Evolutionary conservation across 345 rosid genomes (phyloP), one percentile per base, ranked within the genome.

Genomic region (Acer saccharum): DNA sequence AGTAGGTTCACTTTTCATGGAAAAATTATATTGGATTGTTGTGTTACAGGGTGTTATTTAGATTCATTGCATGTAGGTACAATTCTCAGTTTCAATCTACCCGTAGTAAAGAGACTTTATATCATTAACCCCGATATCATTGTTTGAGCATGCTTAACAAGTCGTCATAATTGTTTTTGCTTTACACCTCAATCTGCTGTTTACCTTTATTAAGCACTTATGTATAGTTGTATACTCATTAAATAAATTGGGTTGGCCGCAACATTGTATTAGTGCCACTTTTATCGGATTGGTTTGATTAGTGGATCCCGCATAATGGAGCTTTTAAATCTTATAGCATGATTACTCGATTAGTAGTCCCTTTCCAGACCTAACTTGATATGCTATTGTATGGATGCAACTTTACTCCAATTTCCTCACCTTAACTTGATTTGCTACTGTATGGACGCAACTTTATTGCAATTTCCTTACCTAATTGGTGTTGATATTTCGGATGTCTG

Each of bases 131-230:
- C 72, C 82, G 79, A 14, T 83, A 82, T 89, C 66, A 84, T 84
- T 85, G 77, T 76, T 76, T 77, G 74, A 83, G 92, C 90, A 85
- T 74, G 92, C 90, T 11, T 76, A 81, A 80, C 86, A 52, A 80
- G 85, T 82, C 77, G 71, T 83, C 83, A 80, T 86, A 18, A 81
- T 85, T 79, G 74, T 77, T 81, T 77, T 84, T 67, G 76, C 87
- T 85, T 87, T 82, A 78, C 78, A 79, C 83, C 67, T 82, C 70
- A 83, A 44, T 48, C 6, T 55, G 50, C 41, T 75, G 75, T 80
- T 77, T 72, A 75, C 78, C 84, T 82, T 83, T 82, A 78, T 79
- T 76, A 71, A 78, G 76, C 80, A 71, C 68, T 68, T 68, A 43
- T 44, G 71, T 57, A 43, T 83, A 68, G 77, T 78, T 44, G 68